phyloP scores from a whole-genome alignment of 352 stramenopile species.

The Phytopythium aichiense region DNA sequence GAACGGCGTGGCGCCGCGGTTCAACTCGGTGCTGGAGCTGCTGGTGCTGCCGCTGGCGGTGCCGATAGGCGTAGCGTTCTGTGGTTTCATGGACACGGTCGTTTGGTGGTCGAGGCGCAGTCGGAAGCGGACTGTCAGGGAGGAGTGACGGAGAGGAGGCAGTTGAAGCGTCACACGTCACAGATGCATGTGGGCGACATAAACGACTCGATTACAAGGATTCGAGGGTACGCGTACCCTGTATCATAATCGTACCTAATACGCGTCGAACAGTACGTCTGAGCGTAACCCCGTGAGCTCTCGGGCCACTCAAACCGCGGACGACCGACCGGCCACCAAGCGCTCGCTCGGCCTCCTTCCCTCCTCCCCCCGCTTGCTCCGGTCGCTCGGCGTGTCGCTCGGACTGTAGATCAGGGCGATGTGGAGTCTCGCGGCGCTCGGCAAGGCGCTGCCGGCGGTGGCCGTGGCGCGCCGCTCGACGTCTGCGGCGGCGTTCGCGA shows the following conservation, averaged over 20 bases:
- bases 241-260: background rate
- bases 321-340: background rate
- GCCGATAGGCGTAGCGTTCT: slow-evolving; percentile 31
- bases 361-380: background rate
- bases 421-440: slow-evolving; percentile 60
- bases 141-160: slow-evolving; percentile 16
- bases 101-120: slow-evolving; percentile 24
- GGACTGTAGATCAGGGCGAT: slow-evolving; percentile 12
- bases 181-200: background rate
- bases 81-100: slow-evolving; percentile 39
- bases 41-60: slow-evolving; percentile 25
- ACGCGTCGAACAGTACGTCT: background rate
- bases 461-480: slow-evolving; percentile 11
- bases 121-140: background rate
- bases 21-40: slow-evolving; percentile 38
- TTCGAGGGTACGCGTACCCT: background rate
- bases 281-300: no score
- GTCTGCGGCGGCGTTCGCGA: slow-evolving; percentile 32
- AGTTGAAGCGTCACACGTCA: background rate
- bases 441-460: slow-evolving; percentile 38
- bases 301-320: background rate
- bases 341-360: background rate
- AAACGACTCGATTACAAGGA: background rate
- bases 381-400: no score
- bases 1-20: slow-evolving; percentile 40